Evolutionary conservation across 768 basidiomycete genomes (phyloP).

Genomic region (Holtermanniella nyarrowii): DNA sequence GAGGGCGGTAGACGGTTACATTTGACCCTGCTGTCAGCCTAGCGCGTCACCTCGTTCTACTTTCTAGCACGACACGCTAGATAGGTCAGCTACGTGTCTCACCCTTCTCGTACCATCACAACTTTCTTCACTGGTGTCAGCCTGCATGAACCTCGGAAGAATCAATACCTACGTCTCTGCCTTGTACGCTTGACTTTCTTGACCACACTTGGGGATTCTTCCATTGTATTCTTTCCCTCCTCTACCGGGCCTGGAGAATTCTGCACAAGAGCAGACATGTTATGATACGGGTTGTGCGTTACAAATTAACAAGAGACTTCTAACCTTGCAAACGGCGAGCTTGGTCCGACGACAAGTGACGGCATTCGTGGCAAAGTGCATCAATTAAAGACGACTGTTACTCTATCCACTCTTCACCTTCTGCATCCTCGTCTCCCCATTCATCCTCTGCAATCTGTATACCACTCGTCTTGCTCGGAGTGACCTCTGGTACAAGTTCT

Average conservation of each 20-base stretch:
- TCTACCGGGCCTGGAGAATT: too few species aligned
- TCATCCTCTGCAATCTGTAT: constrained; percentile 1
- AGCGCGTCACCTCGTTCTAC: constrained; percentile 9
- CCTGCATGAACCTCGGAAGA: neutral
- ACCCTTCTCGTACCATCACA: constrained; percentile 18
- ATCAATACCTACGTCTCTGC: constrained; percentile 24
- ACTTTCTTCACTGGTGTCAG: constrained; percentile 15
- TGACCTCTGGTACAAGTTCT: too few species aligned
- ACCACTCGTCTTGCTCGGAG: neutral
- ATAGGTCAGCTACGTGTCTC: neutral
- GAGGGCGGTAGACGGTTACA: constrained; percentile 32
- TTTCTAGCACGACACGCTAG: constrained; percentile 35
- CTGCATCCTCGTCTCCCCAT: constrained; percentile 23
- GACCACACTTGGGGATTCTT: too few species aligned
- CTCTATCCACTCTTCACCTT: constrained; percentile 21
- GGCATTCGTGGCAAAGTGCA: too few species aligned
- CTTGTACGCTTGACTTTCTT: too few species aligned
- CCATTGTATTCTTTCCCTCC: too few species aligned
- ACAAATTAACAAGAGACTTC: too few species aligned
- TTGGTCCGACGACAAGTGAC: too few species aligned
- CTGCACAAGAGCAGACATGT: too few species aligned
- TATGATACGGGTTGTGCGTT: too few species aligned
- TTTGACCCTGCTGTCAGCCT: constrained; percentile 21
- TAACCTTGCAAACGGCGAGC: too few species aligned
- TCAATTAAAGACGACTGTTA: too few species aligned